A percentile compares a stretch with the other conserved stretches of the same genome.
Conservation (phyloP, 106 monocot species). For the Phalaenopsis equestris region DNA sequence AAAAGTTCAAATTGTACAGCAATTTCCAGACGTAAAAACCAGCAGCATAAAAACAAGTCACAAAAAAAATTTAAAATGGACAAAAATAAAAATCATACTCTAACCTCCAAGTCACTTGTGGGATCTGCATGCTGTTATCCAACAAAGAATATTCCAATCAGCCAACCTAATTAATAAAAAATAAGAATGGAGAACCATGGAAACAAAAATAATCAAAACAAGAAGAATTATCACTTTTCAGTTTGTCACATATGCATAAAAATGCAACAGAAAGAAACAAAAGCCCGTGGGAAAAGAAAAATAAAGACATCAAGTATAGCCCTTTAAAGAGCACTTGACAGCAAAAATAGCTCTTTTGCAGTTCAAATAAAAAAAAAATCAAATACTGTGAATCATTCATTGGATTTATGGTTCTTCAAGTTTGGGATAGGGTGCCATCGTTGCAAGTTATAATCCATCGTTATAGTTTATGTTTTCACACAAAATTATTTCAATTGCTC, state of each 20-base stretch:
- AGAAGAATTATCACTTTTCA: neutral
- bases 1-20: neutral
- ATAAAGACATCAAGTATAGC: neutral
- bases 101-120: slow-evolving; percentile 67
- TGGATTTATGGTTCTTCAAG: neutral
- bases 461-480: neutral
- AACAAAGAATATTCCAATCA: slow-evolving; percentile 58
- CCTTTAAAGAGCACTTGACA: neutral
- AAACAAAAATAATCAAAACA: slow-evolving; percentile 1
- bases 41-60: neutral
- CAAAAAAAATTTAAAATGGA: neutral
- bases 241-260: neutral
- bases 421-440: too few species aligned
- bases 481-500: neutral
- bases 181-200: slow-evolving; percentile 26
- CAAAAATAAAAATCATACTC: slow-evolving; percentile 3
- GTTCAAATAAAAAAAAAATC: neutral
- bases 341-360: neutral
- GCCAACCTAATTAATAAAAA: slow-evolving; percentile 40
- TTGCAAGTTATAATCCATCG: too few species aligned
- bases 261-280: neutral
- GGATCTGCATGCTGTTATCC: slow-evolving; percentile 57
- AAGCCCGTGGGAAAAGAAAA: neutral
- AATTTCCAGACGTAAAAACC: neutral
- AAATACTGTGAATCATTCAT: neutral